phyloP scores from a whole-genome alignment of 2,329 filamentous ascomycete genomes.

The Stagonosporopsis vannaccii region DNA sequence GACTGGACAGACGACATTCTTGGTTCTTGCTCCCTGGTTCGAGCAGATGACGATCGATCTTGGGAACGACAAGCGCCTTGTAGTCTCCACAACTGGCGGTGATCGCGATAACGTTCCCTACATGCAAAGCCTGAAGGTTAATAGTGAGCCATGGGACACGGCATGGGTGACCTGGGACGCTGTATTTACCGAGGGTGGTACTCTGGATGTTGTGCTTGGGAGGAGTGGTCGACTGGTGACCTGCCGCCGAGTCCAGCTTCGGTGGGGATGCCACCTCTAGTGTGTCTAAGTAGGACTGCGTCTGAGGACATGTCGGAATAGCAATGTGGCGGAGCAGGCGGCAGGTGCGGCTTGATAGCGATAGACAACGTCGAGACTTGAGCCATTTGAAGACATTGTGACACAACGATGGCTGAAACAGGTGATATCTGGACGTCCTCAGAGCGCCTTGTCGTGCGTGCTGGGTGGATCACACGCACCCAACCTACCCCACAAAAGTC shows the following conservation, averaged over 20 bases:
- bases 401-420: conserved; percentile 10
- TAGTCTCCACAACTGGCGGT: conserved; percentile 62
- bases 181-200: conserved; percentile 67
- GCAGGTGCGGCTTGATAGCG: neutral
- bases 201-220: conserved; percentile 63
- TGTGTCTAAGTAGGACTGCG: neutral
- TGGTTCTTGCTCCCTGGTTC: conserved; percentile 60
- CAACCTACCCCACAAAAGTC: conserved; percentile 1
- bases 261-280: neutral
- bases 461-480: neutral
- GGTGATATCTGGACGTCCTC: neutral
- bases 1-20: conserved; percentile 72
- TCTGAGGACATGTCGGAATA: neutral
- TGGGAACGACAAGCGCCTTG: conserved; percentile 61
- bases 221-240: conserved; percentile 65
- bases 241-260: conserved; percentile 67
- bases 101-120: conserved; percentile 60
- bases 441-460: neutral
- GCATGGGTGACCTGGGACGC: conserved; percentile 72
- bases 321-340: neutral
- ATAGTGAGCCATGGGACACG: conserved; percentile 68
- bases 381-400: conserved; percentile 29
- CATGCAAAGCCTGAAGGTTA: conserved; percentile 71
- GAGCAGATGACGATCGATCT: conserved; percentile 65
- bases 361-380: neutral